A percentile compares a stretch with the other conserved stretches of the same genome.
phyloP scores from a whole-genome alignment of 805 yeast species.

The Cyberlindnera xylosilytica region DNA sequence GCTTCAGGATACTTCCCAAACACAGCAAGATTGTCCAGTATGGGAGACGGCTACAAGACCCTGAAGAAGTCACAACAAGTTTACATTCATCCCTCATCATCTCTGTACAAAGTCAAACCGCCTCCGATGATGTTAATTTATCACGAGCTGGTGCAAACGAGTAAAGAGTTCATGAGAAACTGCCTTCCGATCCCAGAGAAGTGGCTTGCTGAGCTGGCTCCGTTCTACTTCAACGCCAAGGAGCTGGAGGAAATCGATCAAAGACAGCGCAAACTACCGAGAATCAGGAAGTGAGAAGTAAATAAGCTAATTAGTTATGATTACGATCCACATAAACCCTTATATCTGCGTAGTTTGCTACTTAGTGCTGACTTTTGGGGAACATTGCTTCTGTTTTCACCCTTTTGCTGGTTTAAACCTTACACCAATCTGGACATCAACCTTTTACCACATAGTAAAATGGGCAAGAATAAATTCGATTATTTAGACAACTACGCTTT shows the following conservation, averaged over 20 bases:
- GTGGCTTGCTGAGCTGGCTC: slow-evolving; percentile 76
- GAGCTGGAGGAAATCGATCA: slow-evolving; percentile 21
- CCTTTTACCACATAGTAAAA: too few species aligned
- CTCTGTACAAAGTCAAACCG: slow-evolving; percentile 59
- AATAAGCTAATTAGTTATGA: too few species aligned
- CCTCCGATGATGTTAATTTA: slow-evolving; percentile 74
- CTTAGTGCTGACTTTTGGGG: too few species aligned
- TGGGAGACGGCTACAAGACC: slow-evolving; percentile 65
- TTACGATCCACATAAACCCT: too few species aligned
- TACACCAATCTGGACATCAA: too few species aligned
- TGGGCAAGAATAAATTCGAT: too few species aligned
- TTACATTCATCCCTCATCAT: slow-evolving; percentile 82
- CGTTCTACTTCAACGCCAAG: slow-evolving; percentile 38
- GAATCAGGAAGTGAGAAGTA: slow-evolving; percentile 8
- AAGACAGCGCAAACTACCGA: slow-evolving; percentile 20
- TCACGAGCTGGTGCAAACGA: slow-evolving; percentile 79
- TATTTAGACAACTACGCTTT: too few species aligned
- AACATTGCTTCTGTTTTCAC: too few species aligned
- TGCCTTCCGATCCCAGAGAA: slow-evolving; percentile 68
- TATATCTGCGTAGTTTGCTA: too few species aligned
- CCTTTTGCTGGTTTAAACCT: too few species aligned
- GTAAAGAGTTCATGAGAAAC: slow-evolving; percentile 85
- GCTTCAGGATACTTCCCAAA: slow-evolving; percentile 95
- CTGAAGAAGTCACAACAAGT: slow-evolving; percentile 70
- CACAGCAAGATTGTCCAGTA: slow-evolving; percentile 80